Conservation (phyloP, 768 basidiomycete species). For the Trametes cinnabarina region DNA sequence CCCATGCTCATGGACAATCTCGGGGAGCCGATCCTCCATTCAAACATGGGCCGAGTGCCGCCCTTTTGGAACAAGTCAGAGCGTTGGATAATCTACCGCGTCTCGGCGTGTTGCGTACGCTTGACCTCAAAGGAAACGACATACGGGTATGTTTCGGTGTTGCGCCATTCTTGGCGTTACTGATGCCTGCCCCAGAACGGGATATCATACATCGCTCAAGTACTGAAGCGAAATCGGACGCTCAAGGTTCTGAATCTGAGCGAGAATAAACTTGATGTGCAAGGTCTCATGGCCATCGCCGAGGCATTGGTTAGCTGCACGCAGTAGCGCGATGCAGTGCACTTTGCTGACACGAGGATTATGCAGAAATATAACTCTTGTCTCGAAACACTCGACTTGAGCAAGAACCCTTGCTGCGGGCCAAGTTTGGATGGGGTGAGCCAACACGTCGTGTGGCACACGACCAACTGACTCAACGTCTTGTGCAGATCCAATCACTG, state of each 20-base stretch:
- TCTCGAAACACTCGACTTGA: conserved; percentile 91
- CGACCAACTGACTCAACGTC: neutral
- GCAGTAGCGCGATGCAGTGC: no score
- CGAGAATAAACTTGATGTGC: conserved; percentile 89
- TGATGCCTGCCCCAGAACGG: conserved; percentile 47
- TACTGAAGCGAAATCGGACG: conserved; percentile 93
- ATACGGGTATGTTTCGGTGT: conserved; percentile 59
- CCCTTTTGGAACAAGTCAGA: conserved; percentile 82
- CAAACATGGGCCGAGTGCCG: conserved; percentile 61
- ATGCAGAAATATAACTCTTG: conserved; percentile 89
- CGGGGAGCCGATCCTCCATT: conserved; percentile 12
- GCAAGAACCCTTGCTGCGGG: conserved; percentile 90
- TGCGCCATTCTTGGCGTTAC: neutral
- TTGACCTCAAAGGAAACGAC: conserved; percentile 93
- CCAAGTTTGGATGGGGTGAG: conserved; percentile 87
- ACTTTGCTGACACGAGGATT: neutral
- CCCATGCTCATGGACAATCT: conserved; percentile 14
- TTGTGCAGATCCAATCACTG: conserved; percentile 72
- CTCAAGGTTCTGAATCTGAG: conserved; percentile 91
- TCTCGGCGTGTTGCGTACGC: conserved; percentile 79
- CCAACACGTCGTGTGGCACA: neutral
- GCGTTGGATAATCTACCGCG: conserved; percentile 87
- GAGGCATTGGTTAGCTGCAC: conserved; percentile 76
- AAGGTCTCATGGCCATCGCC: conserved; percentile 75
- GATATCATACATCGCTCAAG: conserved; percentile 89